Conservation (phyloP, 345 rosid species). For the Kandelia obovata region DNA sequence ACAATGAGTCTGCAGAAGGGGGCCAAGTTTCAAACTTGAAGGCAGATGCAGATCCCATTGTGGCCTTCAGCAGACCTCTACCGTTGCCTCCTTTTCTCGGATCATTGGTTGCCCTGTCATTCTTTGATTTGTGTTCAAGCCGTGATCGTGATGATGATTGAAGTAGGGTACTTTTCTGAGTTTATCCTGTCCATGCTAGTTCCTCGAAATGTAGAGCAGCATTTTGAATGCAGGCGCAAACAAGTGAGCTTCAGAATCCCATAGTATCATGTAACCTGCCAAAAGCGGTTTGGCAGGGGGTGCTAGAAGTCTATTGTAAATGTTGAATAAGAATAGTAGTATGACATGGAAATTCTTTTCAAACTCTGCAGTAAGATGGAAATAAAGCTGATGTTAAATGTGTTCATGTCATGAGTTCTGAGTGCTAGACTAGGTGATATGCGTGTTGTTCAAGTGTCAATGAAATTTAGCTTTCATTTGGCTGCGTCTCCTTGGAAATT, state of each 20-base stretch:
- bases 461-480: conserved; percentile 42
- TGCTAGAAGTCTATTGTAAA: conserved; percentile 40
- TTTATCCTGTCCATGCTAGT: conserved; percentile 33
- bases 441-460: not conserved
- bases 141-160: conserved; percentile 40
- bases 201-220: conserved; percentile 34
- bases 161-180: conserved; percentile 1
- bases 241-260: conserved; percentile 36
- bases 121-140: conserved; percentile 45
- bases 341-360: conserved; percentile 51
- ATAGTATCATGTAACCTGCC: conserved; percentile 44
- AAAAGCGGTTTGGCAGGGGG: conserved; percentile 44
- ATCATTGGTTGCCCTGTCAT: conserved; percentile 49
- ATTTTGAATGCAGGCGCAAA: conserved; percentile 32
- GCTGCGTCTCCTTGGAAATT: conserved; percentile 53
- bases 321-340: conserved; percentile 28
- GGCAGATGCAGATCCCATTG: conserved; percentile 43
- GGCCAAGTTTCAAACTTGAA: not conserved
- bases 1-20: conserved; percentile 18
- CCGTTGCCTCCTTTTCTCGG: conserved; percentile 48
- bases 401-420: not conserved
- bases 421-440: too few relatives aligned
- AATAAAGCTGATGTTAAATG: not conserved
- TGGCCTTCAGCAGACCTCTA: conserved; percentile 57
- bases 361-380: conserved; percentile 47